phyloP scores from a whole-genome alignment of 352 stramenopile genomes.

The Phytophthora hibernalis region DNA sequence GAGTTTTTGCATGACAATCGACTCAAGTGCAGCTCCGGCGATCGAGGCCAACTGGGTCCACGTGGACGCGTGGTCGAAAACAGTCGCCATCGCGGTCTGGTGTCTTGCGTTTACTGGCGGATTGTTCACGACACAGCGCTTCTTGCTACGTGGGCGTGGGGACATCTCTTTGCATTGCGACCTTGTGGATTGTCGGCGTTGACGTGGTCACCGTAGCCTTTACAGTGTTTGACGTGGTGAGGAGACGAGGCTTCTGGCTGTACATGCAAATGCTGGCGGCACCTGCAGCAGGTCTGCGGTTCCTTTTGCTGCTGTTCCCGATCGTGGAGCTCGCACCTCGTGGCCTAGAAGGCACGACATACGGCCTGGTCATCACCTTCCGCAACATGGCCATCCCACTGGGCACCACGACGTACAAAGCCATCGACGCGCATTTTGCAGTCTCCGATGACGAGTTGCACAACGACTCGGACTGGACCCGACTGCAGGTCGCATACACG shows the following conservation, averaged over 20 bases:
- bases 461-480: constrained; percentile 37
- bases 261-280: constrained; percentile 58
- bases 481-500: constrained; percentile 55
- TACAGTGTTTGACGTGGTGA: constrained; percentile 59
- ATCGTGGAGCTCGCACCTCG: constrained; percentile 65
- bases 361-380: constrained; percentile 68
- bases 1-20: constrained; percentile 62
- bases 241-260: constrained; percentile 62
- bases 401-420: constrained; percentile 49
- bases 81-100: constrained; percentile 55
- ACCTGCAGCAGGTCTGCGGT: constrained; percentile 51
- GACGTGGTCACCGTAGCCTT: constrained; percentile 54
- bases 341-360: constrained; percentile 66
- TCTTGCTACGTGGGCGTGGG: constrained; percentile 66
- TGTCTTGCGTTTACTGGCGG: constrained; percentile 61
- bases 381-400: constrained; percentile 67
- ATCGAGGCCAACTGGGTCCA: constrained; percentile 71
- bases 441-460: constrained; percentile 38
- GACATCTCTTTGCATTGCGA: constrained; percentile 52
- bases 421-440: constrained; percentile 50
- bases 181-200: constrained; percentile 62
- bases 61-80: constrained; percentile 58
- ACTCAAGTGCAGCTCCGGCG: constrained; percentile 49
- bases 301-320: constrained; percentile 61
- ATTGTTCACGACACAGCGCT: constrained; percentile 63